A percentile compares a stretch with the other conserved stretches of the same genome.
These are phyloP conservation scores for Brassica cretica DNA, from an alignment of 345 rosid species.

Conservation along the genomic window DNA sequence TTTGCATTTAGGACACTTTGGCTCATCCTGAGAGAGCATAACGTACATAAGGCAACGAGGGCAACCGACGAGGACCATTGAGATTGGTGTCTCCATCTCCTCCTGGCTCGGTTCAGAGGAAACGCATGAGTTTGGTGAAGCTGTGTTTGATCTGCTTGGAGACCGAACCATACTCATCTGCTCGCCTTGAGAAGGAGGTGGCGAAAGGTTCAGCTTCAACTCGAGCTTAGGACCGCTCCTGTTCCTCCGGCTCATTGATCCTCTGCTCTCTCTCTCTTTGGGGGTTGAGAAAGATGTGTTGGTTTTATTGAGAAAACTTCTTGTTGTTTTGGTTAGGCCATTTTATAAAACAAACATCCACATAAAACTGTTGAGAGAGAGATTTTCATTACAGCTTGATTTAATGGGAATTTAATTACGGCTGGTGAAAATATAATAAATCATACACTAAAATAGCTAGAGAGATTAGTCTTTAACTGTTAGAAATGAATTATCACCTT, in stretches of 20 bases:
- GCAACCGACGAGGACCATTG: constrained; percentile 95
- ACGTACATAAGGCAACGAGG: constrained; percentile 91
- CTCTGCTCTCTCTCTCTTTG: not conserved
- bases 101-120: constrained; percentile 75
- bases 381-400: constrained; percentile 16
- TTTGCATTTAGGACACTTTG: constrained; percentile 86
- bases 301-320: constrained; percentile 20
- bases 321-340: constrained; percentile 43
- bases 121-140: constrained; percentile 88
- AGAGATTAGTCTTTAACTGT: constrained; percentile 1
- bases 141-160: constrained; percentile 62
- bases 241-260: constrained; percentile 65
- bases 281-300: constrained; percentile 19
- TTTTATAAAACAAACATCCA: constrained; percentile 41
- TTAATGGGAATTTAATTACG: constrained; percentile 46
- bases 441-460: not conserved
- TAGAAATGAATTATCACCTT: not conserved
- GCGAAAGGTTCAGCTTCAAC: constrained; percentile 82
- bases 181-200: constrained; percentile 51
- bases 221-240: constrained; percentile 60
- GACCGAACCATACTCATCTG: constrained; percentile 49
- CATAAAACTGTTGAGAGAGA: constrained; percentile 26
- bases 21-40: constrained; percentile 73
- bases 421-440: constrained; percentile 19
- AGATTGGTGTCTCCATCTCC: constrained; percentile 46